phyloP scores from a whole-genome alignment of 345 rosid genomes.

The Eutrema japonicum region DNA sequence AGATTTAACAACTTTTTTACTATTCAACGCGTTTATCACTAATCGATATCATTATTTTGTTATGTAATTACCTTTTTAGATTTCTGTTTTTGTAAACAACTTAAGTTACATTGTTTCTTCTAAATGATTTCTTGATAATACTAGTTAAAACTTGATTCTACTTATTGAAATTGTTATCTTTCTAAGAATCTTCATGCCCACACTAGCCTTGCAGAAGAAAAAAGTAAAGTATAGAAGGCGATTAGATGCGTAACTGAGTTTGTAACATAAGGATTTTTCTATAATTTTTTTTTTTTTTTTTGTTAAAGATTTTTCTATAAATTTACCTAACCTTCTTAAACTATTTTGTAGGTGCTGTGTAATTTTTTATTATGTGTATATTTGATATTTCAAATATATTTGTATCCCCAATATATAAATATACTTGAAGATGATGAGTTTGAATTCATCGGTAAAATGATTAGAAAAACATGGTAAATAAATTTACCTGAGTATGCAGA shows the following conservation, averaged over 20 bases:
- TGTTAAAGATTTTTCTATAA: too few species aligned
- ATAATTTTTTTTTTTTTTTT: too few species aligned
- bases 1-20: neutral
- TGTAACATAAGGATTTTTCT: neutral
- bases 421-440: neutral
- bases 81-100: too few species aligned
- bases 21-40: neutral
- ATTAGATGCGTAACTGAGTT: too few species aligned
- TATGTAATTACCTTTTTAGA: too few species aligned
- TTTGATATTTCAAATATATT: neutral
- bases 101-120: too few species aligned
- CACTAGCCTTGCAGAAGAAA: too few species aligned
- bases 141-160: neutral
- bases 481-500: neutral
- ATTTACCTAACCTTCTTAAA: too few species aligned
- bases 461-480: neutral
- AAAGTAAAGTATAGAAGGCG: neutral
- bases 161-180: too few species aligned
- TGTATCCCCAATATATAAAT: neutral
- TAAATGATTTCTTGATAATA: neutral
- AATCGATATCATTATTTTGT: too few species aligned
- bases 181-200: neutral
- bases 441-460: neutral
- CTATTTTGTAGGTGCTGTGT: too few species aligned
- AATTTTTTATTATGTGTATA: too few species aligned